Conservation (phyloP, 176 grass and related monocot genomes). For the Carex pumila region DNA sequence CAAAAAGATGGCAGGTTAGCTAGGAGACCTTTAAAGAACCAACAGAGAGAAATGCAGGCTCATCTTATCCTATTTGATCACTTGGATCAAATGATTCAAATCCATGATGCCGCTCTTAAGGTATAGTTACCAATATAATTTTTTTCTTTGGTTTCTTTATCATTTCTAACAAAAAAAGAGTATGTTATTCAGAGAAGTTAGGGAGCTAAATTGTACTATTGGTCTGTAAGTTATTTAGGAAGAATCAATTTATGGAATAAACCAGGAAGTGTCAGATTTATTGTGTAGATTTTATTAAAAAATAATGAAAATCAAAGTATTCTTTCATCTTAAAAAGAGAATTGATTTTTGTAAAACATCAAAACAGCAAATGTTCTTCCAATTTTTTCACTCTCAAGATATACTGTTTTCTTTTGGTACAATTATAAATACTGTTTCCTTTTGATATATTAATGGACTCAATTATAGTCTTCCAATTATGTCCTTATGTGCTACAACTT, state of each 20-base stretch:
- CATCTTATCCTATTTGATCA: conserved; percentile 46
- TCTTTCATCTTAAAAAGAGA: neutral
- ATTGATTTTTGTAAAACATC: neutral
- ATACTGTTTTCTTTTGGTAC: neutral
- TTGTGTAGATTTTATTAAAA: neutral
- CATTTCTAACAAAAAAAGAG: neutral
- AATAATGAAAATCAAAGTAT: neutral
- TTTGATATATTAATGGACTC: neutral
- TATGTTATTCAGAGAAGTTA: neutral
- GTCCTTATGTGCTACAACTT: neutral
- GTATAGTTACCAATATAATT: conserved; percentile 18
- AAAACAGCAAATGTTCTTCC: too few species aligned
- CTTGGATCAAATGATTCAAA: conserved; percentile 33
- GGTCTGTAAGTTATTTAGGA: neutral
- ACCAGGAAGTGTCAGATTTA: neutral
- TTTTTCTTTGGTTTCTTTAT: neutral
- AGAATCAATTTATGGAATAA: neutral
- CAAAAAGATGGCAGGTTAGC: conserved; percentile 67
- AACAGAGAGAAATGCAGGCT: conserved; percentile 44
- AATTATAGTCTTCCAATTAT: neutral
- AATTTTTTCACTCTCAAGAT: too few species aligned
- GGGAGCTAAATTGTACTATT: neutral
- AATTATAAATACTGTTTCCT: neutral
- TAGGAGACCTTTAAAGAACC: conserved; percentile 49
- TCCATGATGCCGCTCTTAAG: conserved; percentile 43